Conservation (phyloP, 208 protist species). For the Wallacemonas sp. region DNA sequence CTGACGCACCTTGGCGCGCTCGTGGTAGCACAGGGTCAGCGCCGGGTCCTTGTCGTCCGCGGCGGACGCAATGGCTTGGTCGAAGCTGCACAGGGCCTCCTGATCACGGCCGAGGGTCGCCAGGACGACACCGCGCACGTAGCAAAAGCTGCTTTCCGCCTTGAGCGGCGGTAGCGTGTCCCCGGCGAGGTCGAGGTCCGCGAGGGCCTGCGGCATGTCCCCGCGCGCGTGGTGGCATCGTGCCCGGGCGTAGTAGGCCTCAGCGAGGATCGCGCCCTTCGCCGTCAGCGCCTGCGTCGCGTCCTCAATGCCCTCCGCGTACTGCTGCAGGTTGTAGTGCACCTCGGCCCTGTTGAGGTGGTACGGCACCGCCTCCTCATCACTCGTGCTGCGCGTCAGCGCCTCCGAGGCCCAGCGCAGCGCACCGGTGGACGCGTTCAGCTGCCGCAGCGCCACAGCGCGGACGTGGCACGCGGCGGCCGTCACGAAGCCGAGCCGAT, state of each 20-base stretch:
- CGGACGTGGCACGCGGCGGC: constrained; percentile 28
- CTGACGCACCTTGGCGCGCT: constrained; percentile 88
- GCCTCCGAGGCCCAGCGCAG: constrained; percentile 42
- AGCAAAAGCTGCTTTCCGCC: constrained; percentile 42
- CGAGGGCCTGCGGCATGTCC: constrained; percentile 44
- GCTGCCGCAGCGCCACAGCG: constrained; percentile 38
- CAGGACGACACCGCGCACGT: constrained; percentile 52
- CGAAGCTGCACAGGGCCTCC: constrained; percentile 51
- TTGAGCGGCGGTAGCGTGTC: constrained; percentile 41
- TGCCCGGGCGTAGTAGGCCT: constrained; percentile 81
- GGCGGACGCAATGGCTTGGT: constrained; percentile 43
- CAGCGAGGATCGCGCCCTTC: constrained; percentile 16
- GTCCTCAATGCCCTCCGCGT: constrained; percentile 27
- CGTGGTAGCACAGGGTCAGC: constrained; percentile 54
- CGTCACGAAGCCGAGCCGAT: constrained; percentile 24
- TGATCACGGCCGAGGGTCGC: constrained; percentile 26
- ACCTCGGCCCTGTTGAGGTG: constrained; percentile 26
- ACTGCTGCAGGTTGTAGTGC: constrained; percentile 33
- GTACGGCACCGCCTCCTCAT: constrained; percentile 2
- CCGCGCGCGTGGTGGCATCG: constrained; percentile 74
- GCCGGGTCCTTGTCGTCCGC: not conserved
- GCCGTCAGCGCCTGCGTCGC: constrained; percentile 13
- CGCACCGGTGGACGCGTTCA: constrained; percentile 56
- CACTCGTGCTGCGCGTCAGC: constrained; percentile 26
- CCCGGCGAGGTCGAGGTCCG: constrained; percentile 59